phyloP scores from a whole-genome alignment of 176 grass and related monocot species.

The Hyparrhenia diplandra region DNA sequence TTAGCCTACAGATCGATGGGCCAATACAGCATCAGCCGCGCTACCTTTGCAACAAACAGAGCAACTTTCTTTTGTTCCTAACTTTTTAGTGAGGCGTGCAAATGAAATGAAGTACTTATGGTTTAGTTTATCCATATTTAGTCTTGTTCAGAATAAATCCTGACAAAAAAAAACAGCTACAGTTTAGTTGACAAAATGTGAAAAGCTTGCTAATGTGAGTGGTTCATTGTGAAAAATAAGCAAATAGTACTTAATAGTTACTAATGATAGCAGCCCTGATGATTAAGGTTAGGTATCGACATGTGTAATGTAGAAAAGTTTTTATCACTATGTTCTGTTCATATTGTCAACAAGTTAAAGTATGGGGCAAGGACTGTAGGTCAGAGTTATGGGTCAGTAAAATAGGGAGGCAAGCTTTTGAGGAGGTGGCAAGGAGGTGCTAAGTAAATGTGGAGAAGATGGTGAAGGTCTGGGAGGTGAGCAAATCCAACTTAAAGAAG shows the following conservation, averaged over 20 bases:
- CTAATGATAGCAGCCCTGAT: not conserved
- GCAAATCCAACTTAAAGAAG: too few species aligned
- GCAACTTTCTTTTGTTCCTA: not conserved
- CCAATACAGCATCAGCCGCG: not conserved
- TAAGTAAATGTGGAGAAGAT: too few species aligned
- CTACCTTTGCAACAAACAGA: not conserved
- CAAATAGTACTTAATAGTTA: not conserved
- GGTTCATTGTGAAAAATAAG: not conserved
- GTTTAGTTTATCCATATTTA: not conserved
- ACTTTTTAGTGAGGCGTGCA: not conserved
- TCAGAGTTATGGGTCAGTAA: too few species aligned
- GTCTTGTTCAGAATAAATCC: not conserved
- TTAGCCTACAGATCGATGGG: not conserved
- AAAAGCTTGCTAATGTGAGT: not conserved
- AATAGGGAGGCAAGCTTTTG: too few species aligned
- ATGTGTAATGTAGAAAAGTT: not conserved
- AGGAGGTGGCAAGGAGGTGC: too few species aligned
- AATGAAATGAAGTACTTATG: not conserved
- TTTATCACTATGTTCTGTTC: not conserved
- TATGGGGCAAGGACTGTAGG: too few species aligned
- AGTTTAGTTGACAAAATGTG: not conserved
- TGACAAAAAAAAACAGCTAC: not conserved
- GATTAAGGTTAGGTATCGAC: not conserved
- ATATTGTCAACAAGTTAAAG: not conserved
- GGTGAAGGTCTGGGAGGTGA: too few species aligned